Conservation (phyloP, 768 basidiomycete genomes). For the Tricholoma flavovirens region DNA sequence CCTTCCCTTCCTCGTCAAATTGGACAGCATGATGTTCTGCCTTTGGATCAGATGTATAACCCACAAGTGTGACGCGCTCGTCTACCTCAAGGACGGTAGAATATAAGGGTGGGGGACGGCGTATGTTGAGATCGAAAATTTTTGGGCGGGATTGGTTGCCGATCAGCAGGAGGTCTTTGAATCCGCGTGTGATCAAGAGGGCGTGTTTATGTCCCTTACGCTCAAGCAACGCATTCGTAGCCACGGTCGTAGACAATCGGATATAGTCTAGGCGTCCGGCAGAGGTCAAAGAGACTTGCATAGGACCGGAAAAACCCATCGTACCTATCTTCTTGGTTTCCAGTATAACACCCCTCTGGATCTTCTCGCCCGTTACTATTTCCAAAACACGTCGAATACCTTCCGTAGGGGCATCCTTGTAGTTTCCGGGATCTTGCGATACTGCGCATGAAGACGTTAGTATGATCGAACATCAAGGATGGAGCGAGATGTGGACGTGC, state of each 20-base stretch:
- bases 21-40: slow-evolving; percentile 70
- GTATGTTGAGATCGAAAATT: slow-evolving; percentile 93
- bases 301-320: slow-evolving; percentile 10
- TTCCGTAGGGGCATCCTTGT: slow-evolving; percentile 90
- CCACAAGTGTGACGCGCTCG: slow-evolving; percentile 91
- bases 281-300: slow-evolving; percentile 1
- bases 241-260: slow-evolving; percentile 88
- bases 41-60: slow-evolving; percentile 86
- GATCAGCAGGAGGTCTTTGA: slow-evolving; percentile 87
- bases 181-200: slow-evolving; percentile 85
- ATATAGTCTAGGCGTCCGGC: slow-evolving; percentile 67
- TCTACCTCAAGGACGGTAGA: slow-evolving; percentile 70
- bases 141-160: slow-evolving; percentile 93
- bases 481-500: slow-evolving; percentile 37
- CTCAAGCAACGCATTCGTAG: slow-evolving; percentile 93
- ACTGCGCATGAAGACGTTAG: slow-evolving; percentile 37
- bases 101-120: slow-evolving; percentile 72
- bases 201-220: slow-evolving; percentile 92
- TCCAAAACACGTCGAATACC: slow-evolving; percentile 87
- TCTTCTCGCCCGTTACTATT: slow-evolving; percentile 58
- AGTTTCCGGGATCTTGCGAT: slow-evolving; percentile 84
- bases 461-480: not conserved
- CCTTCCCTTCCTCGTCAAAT: slow-evolving; percentile 68
- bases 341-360: slow-evolving; percentile 61
- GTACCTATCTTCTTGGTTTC: slow-evolving; percentile 78